Evolutionary conservation across 345 rosid genomes (phyloP), one percentile per base, ranked within the genome.

Genomic region (Heritiera fomes): DNA sequence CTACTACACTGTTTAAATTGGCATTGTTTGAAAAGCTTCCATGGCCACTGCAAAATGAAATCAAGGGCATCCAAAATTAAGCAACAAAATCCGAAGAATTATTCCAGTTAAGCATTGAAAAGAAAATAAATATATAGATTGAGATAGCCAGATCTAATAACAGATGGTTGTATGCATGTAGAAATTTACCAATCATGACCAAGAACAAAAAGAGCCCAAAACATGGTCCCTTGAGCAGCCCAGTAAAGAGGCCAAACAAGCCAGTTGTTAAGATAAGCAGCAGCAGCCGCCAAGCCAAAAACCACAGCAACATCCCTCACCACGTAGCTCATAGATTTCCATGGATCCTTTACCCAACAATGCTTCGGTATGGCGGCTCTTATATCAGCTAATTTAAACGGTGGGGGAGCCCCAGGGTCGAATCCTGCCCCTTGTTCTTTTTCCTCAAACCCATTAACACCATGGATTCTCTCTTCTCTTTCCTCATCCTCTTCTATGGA

Each of bases 141-240:
- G 11, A 40, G 30, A 41, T 11, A 41, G 49, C 5, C 8, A 55
- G 9, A 55, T 17, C 49, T 55, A 55, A 40, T 73, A 8, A 55
- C 15, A 56, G 20, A 38, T 38, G 34, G 50, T 9, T 67, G 40
- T 18, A 18, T 65, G 49, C 10, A 13, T 15, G 1, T 9, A 6
- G 47, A n/a, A 58, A 70, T 30, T 78, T 86, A 94, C 98, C 98
- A 95, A 78, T 95, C 98, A 84, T 95, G 98, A 17, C 98, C 98
- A 41, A 95, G 97, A 82, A 95, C 98, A 83, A 95, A 95, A 78
- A 95, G 89, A 77, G 94, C 98, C 98, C 98, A 95, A 71, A 93
- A 95, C 98, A 95, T 95, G 66, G 98, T 95, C 56, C 98, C 98
- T 77, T 95, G 98, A 78, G 88, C 92, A 17, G 81, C 58, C 98